A percentile compares a stretch with the other conserved stretches of the same genome.
These are phyloP conservation scores for Thalassiosira profunda DNA, from an alignment of 108 stramenopile genomes.

Conservation along the genomic window DNA sequence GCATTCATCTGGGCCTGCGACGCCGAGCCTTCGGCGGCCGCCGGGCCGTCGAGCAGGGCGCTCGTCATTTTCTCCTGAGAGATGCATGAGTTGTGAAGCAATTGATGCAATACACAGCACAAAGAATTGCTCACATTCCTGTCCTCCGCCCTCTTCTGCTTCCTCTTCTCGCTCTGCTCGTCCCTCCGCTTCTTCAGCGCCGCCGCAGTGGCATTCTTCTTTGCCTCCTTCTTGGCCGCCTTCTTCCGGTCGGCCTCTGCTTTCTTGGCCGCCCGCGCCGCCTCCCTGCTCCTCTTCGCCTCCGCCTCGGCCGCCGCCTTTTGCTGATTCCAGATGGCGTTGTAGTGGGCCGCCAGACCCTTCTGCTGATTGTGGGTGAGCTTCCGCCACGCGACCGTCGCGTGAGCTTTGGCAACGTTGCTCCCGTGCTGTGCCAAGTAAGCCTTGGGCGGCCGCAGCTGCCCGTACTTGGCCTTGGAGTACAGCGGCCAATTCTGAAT, in stretches of 20 bases:
- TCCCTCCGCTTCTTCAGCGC: background rate
- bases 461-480: background rate
- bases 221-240: background rate
- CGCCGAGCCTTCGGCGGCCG: too few species aligned
- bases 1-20: too few species aligned
- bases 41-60: too few species aligned
- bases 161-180: background rate
- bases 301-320: background rate
- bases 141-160: background rate
- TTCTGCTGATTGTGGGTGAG: background rate
- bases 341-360: background rate
- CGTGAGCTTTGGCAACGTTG: background rate
- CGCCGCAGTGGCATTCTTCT: too few species aligned
- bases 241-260: background rate
- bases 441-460: background rate
- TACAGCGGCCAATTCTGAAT: background rate
- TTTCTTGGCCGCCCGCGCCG: background rate
- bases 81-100: too few species aligned
- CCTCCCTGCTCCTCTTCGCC: background rate
- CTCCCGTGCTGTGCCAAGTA: background rate
- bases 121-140: too few species aligned
- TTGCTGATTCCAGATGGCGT: background rate
- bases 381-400: background rate
- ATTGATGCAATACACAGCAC: too few species aligned
- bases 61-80: too few species aligned